A percentile compares a stretch with the other conserved stretches of the same genome.
Evolutionary conservation across 352 stramenopile species (phyloP).

Genomic region (Stramenopiles sp.): DNA sequence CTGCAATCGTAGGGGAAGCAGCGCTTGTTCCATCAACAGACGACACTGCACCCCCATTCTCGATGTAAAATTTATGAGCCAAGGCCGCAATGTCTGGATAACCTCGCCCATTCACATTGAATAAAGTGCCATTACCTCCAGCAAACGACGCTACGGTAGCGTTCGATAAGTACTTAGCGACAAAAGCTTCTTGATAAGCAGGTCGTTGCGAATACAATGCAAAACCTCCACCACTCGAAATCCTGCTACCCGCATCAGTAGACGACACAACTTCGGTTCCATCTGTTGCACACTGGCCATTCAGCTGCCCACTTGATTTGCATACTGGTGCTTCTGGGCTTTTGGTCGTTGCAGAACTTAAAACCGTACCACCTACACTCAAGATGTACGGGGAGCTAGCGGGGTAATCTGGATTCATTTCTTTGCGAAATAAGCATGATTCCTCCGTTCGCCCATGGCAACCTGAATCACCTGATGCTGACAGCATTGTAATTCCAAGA

Average conservation of each 20-base stretch:
- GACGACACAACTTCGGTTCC: conserved; percentile 15
- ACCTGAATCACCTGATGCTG: conserved; percentile 15
- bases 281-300: neutral
- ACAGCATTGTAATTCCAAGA: conserved; percentile 17
- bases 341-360: neutral
- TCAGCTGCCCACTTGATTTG: conserved; percentile 27
- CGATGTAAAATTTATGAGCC: conserved; percentile 19
- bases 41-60: neutral
- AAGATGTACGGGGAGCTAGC: conserved; percentile 20
- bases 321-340: neutral
- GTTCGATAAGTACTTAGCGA: conserved; percentile 17
- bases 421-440: conserved; percentile 25
- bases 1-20: conserved; percentile 18
- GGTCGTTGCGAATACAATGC: conserved; percentile 13
- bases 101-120: conserved; percentile 16
- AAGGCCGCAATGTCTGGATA: conserved; percentile 20
- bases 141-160: conserved; percentile 23
- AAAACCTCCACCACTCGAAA: conserved; percentile 20
- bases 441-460: conserved; percentile 8
- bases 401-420: conserved; percentile 13
- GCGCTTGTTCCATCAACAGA: conserved; percentile 16
- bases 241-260: conserved; percentile 11
- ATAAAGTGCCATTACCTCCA: conserved; percentile 14
- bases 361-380: conserved; percentile 14
- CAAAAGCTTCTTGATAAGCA: conserved; percentile 12